phyloP scores from a whole-genome alignment of 768 basidiomycete species.

The Kwoniella dendrophila region DNA sequence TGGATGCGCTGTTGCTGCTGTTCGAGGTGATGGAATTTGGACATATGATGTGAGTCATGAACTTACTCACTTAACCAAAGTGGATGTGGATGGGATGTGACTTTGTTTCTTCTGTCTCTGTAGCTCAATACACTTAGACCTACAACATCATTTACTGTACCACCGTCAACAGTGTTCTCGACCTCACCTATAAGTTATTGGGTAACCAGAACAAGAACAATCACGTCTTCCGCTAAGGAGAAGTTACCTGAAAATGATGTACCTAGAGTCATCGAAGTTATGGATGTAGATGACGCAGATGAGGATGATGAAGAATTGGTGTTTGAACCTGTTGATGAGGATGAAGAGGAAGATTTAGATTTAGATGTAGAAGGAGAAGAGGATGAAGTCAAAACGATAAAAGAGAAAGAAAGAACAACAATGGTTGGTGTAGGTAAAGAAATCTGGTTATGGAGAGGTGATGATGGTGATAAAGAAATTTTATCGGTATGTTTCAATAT shows the following conservation, averaged over 20 bases:
- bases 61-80: background rate
- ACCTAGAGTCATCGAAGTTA: conserved; percentile 5
- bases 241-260: conserved; percentile 9
- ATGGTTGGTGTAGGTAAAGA: conserved; percentile 27
- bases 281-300: conserved; percentile 41
- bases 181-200: conserved; percentile 45
- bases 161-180: conserved; percentile 46
- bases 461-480: conserved; percentile 41
- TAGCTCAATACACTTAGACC: conserved; percentile 47
- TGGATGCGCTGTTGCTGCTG: conserved; percentile 47
- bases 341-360: conserved; percentile 25
- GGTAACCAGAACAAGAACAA: background rate
- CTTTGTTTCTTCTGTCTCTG: background rate
- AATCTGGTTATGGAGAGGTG: conserved; percentile 52
- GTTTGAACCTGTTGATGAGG: conserved; percentile 26
- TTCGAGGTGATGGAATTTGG: conserved; percentile 55
- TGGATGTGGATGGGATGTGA: background rate
- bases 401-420: conserved; percentile 19
- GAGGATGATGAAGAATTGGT: conserved; percentile 5
- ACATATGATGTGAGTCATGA: conserved; percentile 53
- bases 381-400: conserved; percentile 30
- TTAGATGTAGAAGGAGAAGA: conserved; percentile 22
- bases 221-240: conserved; percentile 13
- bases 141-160: conserved; percentile 52
- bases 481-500: conserved; percentile 31